phyloP scores from a whole-genome alignment of 192 early-diverging fungal species.

The Backusella luteola region DNA sequence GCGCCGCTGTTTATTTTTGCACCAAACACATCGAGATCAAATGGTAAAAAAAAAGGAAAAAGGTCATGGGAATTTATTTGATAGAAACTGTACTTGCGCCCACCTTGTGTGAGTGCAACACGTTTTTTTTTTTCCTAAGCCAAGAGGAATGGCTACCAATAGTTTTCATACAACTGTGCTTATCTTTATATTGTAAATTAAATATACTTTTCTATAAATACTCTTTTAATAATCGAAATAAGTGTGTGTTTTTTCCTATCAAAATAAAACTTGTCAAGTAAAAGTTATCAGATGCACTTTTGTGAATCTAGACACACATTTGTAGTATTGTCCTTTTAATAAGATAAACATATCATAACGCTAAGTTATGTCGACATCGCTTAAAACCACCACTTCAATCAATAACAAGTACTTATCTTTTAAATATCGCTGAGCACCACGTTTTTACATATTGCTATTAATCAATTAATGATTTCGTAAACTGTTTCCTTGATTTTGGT shows the following conservation, averaged over 20 bases:
- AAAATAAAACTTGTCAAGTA: neutral
- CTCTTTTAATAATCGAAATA: neutral
- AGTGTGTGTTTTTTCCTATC: neutral
- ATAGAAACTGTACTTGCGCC: neutral
- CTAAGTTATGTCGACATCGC: too few relatives aligned
- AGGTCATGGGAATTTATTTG: neutral
- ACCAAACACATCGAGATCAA: neutral
- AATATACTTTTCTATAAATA: neutral
- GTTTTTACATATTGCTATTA: too few relatives aligned
- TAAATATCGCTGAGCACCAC: too few relatives aligned
- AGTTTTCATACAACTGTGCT: neutral
- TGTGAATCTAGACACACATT: neutral
- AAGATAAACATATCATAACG: too few relatives aligned
- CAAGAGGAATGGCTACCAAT: neutral
- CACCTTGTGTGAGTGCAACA: neutral
- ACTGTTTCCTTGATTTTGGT: too few relatives aligned
- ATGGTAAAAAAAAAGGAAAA: neutral
- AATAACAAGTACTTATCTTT: too few relatives aligned
- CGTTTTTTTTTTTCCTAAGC: neutral
- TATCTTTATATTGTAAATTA: neutral
- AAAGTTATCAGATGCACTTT: neutral
- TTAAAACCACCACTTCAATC: too few relatives aligned
- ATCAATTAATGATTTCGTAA: too few relatives aligned
- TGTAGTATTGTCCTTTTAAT: too few relatives aligned
- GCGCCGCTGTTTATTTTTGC: neutral